Percentiles rank a stretch among this genome's conserved stretches.
Evolutionary conservation across 352 stramenopile species (phyloP).

Genomic region (Pythium sp.): DNA sequence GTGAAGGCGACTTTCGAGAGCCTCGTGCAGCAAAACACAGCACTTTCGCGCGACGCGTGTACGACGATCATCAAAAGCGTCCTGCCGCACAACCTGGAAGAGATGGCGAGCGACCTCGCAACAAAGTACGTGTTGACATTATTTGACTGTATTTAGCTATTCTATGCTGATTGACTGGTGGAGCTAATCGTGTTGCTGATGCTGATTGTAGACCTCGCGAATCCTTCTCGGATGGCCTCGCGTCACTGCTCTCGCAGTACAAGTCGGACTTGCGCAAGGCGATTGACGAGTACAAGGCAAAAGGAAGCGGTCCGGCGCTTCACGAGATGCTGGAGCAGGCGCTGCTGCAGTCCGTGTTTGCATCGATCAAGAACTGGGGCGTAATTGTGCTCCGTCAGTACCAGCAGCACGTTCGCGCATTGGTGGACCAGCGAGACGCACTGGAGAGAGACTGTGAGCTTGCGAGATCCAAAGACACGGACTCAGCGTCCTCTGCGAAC

Average conservation of each 20-base stretch:
- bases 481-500: constrained; percentile 26
- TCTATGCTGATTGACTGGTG: neutral
- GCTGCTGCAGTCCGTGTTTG: constrained; percentile 34
- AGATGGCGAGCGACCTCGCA: constrained; percentile 34
- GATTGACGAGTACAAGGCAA: constrained; percentile 36
- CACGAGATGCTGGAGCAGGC: constrained; percentile 31
- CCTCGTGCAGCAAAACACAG: constrained; percentile 18
- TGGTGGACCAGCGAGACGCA: constrained; percentile 27
- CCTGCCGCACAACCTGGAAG: constrained; percentile 38
- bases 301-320: constrained; percentile 26
- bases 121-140: constrained; percentile 8
- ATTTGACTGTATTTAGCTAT: neutral
- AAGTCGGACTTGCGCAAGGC: constrained; percentile 48
- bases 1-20: constrained; percentile 12
- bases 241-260: constrained; percentile 52
- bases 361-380: constrained; percentile 47
- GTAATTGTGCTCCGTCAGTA: constrained; percentile 47
- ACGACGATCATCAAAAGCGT: constrained; percentile 21
- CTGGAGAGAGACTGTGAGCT: constrained; percentile 29
- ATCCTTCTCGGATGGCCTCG: constrained; percentile 49
- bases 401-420: constrained; percentile 32
- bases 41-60: constrained; percentile 15
- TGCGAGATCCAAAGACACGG: constrained; percentile 23
- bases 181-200: neutral
- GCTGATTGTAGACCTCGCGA: constrained; percentile 26